Conservation (phyloP, 176 grass and related monocot species). For the Thinopyrum elongatum region DNA sequence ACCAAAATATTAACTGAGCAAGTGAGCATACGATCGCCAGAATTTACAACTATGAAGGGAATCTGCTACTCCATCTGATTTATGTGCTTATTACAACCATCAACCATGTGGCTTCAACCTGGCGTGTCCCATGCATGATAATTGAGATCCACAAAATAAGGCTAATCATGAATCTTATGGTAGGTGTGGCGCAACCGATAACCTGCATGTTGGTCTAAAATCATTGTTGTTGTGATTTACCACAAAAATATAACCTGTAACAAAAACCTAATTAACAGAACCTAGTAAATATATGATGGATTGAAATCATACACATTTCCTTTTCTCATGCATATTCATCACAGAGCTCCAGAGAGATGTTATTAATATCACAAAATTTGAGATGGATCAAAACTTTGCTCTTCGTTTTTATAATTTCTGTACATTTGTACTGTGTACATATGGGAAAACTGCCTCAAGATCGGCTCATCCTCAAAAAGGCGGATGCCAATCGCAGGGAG, state of each 20-base stretch:
- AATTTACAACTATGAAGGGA: too few species aligned
- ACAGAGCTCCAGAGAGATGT: not conserved
- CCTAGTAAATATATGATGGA: not conserved
- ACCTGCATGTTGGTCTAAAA: not conserved
- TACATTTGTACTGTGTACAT: not conserved
- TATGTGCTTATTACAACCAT: not conserved
- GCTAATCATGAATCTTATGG: not conserved
- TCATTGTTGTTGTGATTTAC: not conserved
- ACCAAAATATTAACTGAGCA: too few species aligned
- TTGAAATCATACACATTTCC: not conserved
- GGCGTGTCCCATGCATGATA: not conserved
- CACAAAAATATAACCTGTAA: not conserved
- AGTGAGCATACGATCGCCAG: too few species aligned
- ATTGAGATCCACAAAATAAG: not conserved
- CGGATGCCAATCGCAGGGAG: not conserved
- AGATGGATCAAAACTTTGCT: slow-evolving; percentile 8
- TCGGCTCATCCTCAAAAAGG: slow-evolving; percentile 31
- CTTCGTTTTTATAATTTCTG: not conserved
- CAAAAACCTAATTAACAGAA: not conserved
- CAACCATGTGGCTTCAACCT: not conserved
- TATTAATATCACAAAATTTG: not conserved
- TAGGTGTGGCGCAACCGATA: not conserved
- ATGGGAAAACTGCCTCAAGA: not conserved
- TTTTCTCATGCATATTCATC: not conserved
- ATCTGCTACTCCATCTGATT: not conserved